Evolutionary conservation across 2,329 filamentous ascomycete genomes (phyloP).

Genomic region (Epichloe sp.): DNA sequence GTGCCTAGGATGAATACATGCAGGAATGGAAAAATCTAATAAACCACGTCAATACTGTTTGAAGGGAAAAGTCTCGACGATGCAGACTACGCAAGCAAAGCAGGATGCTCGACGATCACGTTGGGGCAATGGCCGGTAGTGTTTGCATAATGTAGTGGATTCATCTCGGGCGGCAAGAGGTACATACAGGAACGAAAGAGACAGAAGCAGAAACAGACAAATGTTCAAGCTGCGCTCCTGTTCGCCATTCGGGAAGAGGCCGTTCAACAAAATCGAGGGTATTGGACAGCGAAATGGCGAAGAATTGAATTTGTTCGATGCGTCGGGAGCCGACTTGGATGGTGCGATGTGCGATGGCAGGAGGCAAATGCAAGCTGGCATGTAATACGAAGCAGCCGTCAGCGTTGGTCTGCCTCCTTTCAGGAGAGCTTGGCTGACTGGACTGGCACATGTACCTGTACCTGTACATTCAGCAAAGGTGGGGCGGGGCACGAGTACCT

Average conservation of each 20-base stretch:
- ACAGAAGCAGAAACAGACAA: conserved; percentile 9
- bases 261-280: neutral
- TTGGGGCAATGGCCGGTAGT: neutral
- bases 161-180: neutral
- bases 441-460: neutral
- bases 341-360: conserved; percentile 6
- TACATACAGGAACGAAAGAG: conserved; percentile 1
- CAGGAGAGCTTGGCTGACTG: neutral
- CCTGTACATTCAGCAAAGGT: too few relatives aligned
- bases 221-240: conserved; percentile 8
- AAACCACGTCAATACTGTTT: neutral
- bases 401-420: neutral
- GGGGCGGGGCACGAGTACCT: neutral
- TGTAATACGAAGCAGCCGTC: neutral
- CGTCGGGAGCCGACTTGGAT: neutral
- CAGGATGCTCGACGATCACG: neutral
- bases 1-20: conserved; percentile 2
- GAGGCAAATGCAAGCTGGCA: conserved; percentile 9
- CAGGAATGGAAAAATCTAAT: neutral
- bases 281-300: neutral
- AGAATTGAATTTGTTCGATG: neutral
- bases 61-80: conserved; percentile 2
- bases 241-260: conserved; percentile 8
- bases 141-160: neutral
- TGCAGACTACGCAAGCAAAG: conserved; percentile 1